Evolutionary conservation across 2,329 filamentous ascomycete species (phyloP).

Genomic region (Apiospora saccharicola): DNA sequence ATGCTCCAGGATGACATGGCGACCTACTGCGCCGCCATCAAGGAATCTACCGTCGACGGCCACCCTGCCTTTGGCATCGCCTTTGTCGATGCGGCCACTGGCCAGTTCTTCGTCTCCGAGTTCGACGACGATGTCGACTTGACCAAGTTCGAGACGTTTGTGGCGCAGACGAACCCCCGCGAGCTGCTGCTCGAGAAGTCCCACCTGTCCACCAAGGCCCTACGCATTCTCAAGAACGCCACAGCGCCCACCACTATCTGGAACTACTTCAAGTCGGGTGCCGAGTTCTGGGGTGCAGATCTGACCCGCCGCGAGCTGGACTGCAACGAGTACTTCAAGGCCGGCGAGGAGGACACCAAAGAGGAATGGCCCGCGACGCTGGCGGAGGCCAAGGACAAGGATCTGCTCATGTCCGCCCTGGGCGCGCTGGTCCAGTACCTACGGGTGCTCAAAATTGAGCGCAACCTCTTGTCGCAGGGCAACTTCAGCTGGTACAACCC

Average conservation of each 20-base stretch:
- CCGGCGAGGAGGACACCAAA: conserved; percentile 69
- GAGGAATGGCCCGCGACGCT: conserved; percentile 80
- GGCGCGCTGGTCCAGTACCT: conserved; percentile 91
- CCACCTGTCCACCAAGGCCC: conserved; percentile 82
- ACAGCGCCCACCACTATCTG: conserved; percentile 91
- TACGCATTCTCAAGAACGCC: conserved; percentile 96
- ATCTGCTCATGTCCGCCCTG: conserved; percentile 87
- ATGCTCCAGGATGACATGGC: conserved; percentile 99
- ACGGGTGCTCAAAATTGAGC: conserved; percentile 85
- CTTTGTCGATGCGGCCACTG: conserved; percentile 95
- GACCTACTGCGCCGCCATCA: conserved; percentile 94
- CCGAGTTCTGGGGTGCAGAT: conserved; percentile 92
- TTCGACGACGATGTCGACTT: conserved; percentile 92
- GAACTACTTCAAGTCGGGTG: conserved; percentile 87
- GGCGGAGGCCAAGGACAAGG: conserved; percentile 75
- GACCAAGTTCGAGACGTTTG: conserved; percentile 96
- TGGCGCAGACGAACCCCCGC: conserved; percentile 88
- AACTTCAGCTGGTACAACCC: conserved; percentile 94
- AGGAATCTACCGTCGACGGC: conserved; percentile 77
- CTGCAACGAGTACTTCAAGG: conserved; percentile 79
- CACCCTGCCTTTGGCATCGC: conserved; percentile 87
- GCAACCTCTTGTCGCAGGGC: conserved; percentile 83
- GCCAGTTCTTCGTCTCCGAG: conserved; percentile 91
- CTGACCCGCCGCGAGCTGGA: conserved; percentile 82
- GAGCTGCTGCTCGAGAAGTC: conserved; percentile 92